Evolutionary conservation across 139 green algal genomes (phyloP).

Genomic region (Chlorella sorokiniana): DNA sequence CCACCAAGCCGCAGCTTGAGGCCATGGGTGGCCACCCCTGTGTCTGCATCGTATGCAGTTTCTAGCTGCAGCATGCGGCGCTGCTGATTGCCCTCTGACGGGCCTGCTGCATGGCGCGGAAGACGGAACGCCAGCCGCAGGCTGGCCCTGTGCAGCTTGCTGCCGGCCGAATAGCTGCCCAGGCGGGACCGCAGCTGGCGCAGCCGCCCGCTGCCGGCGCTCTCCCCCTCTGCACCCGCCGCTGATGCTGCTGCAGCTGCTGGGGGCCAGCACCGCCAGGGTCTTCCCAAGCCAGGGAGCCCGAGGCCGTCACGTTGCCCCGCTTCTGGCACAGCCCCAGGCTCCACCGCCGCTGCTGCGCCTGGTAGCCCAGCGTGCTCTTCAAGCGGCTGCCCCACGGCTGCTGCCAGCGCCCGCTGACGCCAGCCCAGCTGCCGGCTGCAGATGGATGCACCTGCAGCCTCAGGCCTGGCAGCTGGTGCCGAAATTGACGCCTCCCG

Average conservation of each 20-base stretch:
- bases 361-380: background rate
- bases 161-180: background rate
- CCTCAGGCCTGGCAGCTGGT: background rate
- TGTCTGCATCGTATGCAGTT: background rate
- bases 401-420: conserved; percentile 25
- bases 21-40: background rate
- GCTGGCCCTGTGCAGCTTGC: background rate
- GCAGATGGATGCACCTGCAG: background rate
- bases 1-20: background rate
- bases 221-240: background rate
- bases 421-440: background rate
- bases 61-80: conserved; percentile 5
- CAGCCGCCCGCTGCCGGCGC: background rate
- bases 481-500: background rate
- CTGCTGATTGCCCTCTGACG: background rate
- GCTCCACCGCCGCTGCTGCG: conserved; percentile 18
- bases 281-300: background rate
- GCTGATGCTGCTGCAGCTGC: background rate
- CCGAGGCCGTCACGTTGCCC: background rate
- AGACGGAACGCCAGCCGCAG: conserved; percentile 10
- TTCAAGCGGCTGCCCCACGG: conserved; percentile 9
- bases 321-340: background rate
- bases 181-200: background rate
- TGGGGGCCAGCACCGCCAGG: background rate
- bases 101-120: background rate